Base-by-base conservation (phyloP, 2,329 filamentous ascomycete genomes). In the Colletotrichum sp. region DNA sequence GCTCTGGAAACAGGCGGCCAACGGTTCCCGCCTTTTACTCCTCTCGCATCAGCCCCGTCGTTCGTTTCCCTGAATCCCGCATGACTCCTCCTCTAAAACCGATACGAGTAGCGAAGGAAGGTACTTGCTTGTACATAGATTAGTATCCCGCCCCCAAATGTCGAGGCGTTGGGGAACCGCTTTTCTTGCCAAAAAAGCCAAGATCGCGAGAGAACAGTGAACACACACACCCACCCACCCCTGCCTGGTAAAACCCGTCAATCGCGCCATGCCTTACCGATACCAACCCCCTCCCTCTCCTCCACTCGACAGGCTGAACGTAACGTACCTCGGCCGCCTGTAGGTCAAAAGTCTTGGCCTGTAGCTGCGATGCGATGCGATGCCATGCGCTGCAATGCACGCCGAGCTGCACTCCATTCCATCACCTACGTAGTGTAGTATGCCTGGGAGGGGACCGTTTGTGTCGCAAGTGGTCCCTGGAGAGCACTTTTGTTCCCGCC, bases 361-460 rank as follows among this genome's bases (percentile, higher is more conserved):
- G 44, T 52, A 21, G 44, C n/a, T 52, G 44, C 72, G 21, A 36
- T 60, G 66, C 71, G 5, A 66, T 75, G 72, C 62, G 9, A 57
- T 75, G 71, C 71, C 16, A 55, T 44, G 55, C 68, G 69, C 63
- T 72, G 72, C 69, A 44, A 72, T 75, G 73, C 69, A 34, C 68
- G 49, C 66, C 72, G 59, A 65, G 36, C 59, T 75, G 72, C 72
- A 75, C 69, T 75, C 72, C 55, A 71, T 75, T 55, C 28, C 28
- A 66, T 71, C 44, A 69, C 34, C 62, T 32, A 32, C 18, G 28
- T 24, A 21, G 18, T 34, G 55, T 63, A 60, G 60, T 69, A 72
- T 55, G 49, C 63, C 28, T n/a, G 72, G 67, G 49, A 49, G 39
- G 18, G 39, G 39, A 21, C 26, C 72, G 69, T 75, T 75, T 63